Evolutionary conservation across 129 eudicot species (phyloP).

Genomic region (Apium graveolens): DNA sequence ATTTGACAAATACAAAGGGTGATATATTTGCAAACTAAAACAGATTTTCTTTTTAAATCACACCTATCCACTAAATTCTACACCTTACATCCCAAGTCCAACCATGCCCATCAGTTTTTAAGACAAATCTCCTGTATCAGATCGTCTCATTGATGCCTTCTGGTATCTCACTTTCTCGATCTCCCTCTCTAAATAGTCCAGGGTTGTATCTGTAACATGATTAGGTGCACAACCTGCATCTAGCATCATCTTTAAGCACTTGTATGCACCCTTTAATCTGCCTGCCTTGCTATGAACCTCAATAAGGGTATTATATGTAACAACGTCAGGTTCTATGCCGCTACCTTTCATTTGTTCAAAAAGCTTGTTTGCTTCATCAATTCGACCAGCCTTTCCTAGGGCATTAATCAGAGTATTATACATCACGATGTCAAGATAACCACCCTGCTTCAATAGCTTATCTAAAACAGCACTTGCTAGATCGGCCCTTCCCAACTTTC

Average conservation of each 20-base stretch:
- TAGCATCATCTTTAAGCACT: slow-evolving; percentile 75
- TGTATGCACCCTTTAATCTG: slow-evolving; percentile 59
- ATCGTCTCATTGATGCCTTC: slow-evolving; percentile 24
- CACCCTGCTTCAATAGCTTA: slow-evolving; percentile 54
- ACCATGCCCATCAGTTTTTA: background rate
- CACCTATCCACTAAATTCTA: background rate
- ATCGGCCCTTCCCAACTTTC: slow-evolving; percentile 80
- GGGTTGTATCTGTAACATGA: slow-evolving; percentile 82
- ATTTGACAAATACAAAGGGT: background rate
- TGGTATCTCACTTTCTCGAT: slow-evolving; percentile 41
- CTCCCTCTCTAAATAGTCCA: slow-evolving; percentile 68
- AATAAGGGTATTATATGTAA: slow-evolving; percentile 76
- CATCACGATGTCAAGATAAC: slow-evolving; percentile 84
- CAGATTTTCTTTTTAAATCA: background rate
- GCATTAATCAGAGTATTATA: slow-evolving; percentile 78
- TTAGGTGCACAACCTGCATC: slow-evolving; percentile 86
- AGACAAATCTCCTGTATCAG: background rate
- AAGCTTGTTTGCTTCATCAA: slow-evolving; percentile 55
- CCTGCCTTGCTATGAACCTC: slow-evolving; percentile 83
- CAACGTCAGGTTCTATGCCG: slow-evolving; percentile 92
- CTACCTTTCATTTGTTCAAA: slow-evolving; percentile 64
- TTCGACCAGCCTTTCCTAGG: slow-evolving; percentile 77
- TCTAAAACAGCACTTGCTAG: slow-evolving; percentile 60
- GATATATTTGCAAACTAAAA: background rate
- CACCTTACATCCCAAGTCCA: background rate